Evolutionary conservation across 805 yeast species (phyloP).

Genomic region (Wickerhamiella kurtzmanii): DNA sequence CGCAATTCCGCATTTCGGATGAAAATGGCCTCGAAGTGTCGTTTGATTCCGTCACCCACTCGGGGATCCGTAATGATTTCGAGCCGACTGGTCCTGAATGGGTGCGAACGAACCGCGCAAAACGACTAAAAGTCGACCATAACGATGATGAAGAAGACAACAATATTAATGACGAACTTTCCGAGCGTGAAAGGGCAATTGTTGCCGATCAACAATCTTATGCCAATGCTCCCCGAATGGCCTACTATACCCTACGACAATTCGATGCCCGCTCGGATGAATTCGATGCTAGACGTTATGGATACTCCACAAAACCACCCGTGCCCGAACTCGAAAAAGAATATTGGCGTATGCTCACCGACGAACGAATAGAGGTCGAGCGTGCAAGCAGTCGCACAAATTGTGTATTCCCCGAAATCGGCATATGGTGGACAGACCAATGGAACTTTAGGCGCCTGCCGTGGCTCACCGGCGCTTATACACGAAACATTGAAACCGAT

Average conservation of each 20-base stretch:
- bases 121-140: neutral
- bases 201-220: neutral
- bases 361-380: neutral
- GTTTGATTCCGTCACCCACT: constrained; percentile 50
- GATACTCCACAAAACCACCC: neutral
- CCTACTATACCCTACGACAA: neutral
- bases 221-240: neutral
- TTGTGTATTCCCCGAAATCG: neutral
- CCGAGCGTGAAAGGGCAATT: constrained; percentile 32
- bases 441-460: constrained; percentile 70
- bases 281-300: neutral
- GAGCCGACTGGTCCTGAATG: neutral
- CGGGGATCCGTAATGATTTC: constrained; percentile 5
- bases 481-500: constrained; percentile 39
- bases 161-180: constrained; percentile 25
- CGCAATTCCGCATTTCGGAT: constrained; percentile 56
- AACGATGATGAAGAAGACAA: no score
- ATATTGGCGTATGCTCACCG: neutral
- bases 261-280: neutral
- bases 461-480: constrained; percentile 51
- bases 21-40: constrained; percentile 54
- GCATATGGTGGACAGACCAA: constrained; percentile 25
- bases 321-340: neutral
- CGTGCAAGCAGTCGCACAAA: neutral
- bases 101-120: neutral